Conservation (phyloP, 139 green algal species). For the Tetradesmus lagerheimii region DNA sequence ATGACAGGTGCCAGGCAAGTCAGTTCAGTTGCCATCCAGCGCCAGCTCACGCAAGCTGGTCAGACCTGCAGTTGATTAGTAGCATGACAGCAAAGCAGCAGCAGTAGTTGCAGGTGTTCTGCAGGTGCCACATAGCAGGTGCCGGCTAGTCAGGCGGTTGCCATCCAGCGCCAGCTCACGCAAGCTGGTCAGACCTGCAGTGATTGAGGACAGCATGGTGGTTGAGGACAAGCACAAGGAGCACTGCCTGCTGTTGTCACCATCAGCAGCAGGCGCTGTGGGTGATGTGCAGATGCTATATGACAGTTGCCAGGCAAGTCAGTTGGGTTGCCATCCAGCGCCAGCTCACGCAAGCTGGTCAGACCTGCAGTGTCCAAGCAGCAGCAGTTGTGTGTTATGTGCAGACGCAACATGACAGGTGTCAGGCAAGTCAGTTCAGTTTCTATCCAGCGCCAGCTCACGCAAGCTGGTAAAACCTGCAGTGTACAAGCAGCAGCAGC, state of each 20-base stretch:
- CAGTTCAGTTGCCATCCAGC: constrained; percentile 54
- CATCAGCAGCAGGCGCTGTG: not conserved
- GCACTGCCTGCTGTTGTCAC: too few relatives aligned
- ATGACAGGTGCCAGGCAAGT: too few relatives aligned
- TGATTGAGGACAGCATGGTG: not conserved
- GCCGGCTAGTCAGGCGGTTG: constrained; percentile 41
- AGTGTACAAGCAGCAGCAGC: too few relatives aligned
- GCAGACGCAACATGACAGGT: too few relatives aligned
- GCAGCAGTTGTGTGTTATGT: too few relatives aligned
- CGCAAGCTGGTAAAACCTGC: constrained; percentile 35
- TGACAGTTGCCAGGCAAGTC: too few relatives aligned
- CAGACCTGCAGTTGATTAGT: constrained; percentile 15
- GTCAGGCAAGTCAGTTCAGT: constrained; percentile 2
- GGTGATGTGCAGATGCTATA: too few relatives aligned
- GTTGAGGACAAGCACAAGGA: too few relatives aligned
- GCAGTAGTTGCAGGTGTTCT: too few relatives aligned
- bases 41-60: constrained; percentile 48
- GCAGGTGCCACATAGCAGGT: too few relatives aligned
- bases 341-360: constrained; percentile 47
- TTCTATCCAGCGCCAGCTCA: constrained; percentile 53
- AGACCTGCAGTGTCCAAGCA: constrained; percentile 24
- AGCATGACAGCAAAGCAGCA: not conserved
- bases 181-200: constrained; percentile 39
- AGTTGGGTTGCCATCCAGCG: constrained; percentile 53
- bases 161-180: constrained; percentile 47